A percentile compares a stretch with the other conserved stretches of the same genome.
phyloP scores from a whole-genome alignment of 2,329 filamentous ascomycete genomes.

The Aureobasidium musti region DNA sequence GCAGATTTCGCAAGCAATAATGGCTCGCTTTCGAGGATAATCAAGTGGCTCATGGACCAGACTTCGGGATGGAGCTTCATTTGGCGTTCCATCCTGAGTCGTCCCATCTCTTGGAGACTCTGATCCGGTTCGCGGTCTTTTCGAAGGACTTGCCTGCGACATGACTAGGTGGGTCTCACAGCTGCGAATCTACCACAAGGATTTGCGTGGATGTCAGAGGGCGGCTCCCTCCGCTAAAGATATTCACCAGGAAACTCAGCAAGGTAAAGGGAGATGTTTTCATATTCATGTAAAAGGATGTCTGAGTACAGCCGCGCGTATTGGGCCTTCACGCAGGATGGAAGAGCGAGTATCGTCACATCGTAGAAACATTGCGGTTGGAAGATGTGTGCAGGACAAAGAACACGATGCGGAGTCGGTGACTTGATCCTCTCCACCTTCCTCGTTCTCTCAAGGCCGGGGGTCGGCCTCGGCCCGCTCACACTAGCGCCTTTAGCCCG shows the following conservation, averaged over 20 bases:
- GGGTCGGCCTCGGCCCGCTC: slow-evolving; percentile 17
- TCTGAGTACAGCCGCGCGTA: neutral
- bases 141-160: slow-evolving; percentile 18
- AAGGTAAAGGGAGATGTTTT: neutral
- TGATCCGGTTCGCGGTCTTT: slow-evolving; percentile 16
- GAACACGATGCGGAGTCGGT: slow-evolving; percentile 26
- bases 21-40: slow-evolving; percentile 40
- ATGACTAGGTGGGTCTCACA: neutral
- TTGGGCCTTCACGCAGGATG: slow-evolving; percentile 6
- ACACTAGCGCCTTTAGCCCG: neutral
- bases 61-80: neutral
- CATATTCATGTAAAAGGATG: neutral
- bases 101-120: slow-evolving; percentile 18
- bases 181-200: neutral
- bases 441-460: slow-evolving; percentile 6
- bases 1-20: slow-evolving; percentile 42
- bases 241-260: neutral
- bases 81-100: neutral
- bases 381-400: slow-evolving; percentile 15
- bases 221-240: neutral
- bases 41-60: slow-evolving; percentile 36
- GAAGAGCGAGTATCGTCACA: neutral
- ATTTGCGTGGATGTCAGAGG: neutral
- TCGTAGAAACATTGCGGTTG: slow-evolving; percentile 4
- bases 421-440: slow-evolving; percentile 16